A percentile compares a stretch with the other conserved stretches of the same genome.
phyloP scores from a whole-genome alignment of 1,284 basidiomycete species.

The Cutaneotrichosporon cyanovorans region DNA sequence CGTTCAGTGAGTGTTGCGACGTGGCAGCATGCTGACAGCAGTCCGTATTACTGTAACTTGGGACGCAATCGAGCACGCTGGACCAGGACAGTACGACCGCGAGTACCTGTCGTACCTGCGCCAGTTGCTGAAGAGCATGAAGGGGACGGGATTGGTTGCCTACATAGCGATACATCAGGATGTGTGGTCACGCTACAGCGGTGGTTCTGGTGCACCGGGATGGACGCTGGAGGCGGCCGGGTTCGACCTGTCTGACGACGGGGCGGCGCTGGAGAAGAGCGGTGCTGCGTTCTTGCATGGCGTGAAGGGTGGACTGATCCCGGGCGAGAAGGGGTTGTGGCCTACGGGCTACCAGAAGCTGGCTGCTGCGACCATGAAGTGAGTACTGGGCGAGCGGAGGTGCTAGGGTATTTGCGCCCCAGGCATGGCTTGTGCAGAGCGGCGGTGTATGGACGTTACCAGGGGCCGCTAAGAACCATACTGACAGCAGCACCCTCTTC shows the following conservation, averaged over 20 bases:
- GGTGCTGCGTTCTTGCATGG: conserved; percentile 78
- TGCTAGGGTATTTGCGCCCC: too few species aligned
- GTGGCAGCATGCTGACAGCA: conserved; percentile 31
- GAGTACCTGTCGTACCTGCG: conserved; percentile 78
- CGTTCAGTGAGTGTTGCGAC: conserved; percentile 56
- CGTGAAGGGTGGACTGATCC: conserved; percentile 50
- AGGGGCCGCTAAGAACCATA: too few species aligned
- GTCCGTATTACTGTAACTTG: conserved; percentile 87
- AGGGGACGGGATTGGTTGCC: conserved; percentile 68
- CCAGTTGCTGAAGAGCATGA: conserved; percentile 64
- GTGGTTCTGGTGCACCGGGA: conserved; percentile 84
- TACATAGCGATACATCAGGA: conserved; percentile 84
- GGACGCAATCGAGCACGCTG: conserved; percentile 90
- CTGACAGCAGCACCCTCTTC: conserved; percentile 58
- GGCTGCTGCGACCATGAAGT: conserved; percentile 80
- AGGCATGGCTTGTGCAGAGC: too few species aligned
- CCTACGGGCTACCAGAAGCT: conserved; percentile 79
- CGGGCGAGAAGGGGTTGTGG: conserved; percentile 69
- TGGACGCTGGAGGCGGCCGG: conserved; percentile 81
- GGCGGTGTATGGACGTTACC: too few species aligned
- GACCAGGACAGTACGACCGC: conserved; percentile 74
- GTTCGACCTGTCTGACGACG: conserved; percentile 56
- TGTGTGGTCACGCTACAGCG: conserved; percentile 90
- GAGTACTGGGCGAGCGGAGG: too few species aligned
- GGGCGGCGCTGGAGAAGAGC: conserved; percentile 60